Conservation (phyloP, 768 basidiomycete genomes). For the Phanerochaete carnosa region DNA sequence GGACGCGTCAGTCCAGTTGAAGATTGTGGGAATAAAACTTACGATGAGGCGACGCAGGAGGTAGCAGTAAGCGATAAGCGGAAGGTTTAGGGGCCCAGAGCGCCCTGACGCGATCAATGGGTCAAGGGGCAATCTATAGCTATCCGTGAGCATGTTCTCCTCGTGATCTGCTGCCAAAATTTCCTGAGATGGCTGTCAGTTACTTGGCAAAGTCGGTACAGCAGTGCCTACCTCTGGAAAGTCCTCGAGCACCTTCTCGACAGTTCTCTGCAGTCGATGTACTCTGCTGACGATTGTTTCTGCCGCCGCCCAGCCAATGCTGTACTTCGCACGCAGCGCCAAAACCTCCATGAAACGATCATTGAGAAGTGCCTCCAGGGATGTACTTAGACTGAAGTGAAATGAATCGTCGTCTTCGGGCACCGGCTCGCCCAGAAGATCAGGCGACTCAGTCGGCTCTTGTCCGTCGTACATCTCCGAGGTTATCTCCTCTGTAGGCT, state of each 20-base stretch:
- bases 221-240: slow-evolving; percentile 28
- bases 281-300: slow-evolving; percentile 48
- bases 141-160: slow-evolving; percentile 36
- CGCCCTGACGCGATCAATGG: slow-evolving; percentile 37
- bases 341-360: slow-evolving; percentile 53
- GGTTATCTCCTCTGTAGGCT: neutral
- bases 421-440: neutral
- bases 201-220: neutral
- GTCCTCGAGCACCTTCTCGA: slow-evolving; percentile 32
- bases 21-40: slow-evolving; percentile 14
- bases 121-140: slow-evolving; percentile 52
- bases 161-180: slow-evolving; percentile 38
- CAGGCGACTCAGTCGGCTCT: slow-evolving; percentile 6
- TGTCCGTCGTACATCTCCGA: no score
- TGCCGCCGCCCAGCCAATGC: slow-evolving; percentile 67
- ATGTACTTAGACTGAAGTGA: slow-evolving; percentile 59
- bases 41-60: slow-evolving; percentile 62
- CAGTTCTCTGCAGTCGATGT: slow-evolving; percentile 40
- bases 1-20: neutral
- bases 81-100: slow-evolving; percentile 48
- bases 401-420: slow-evolving; percentile 15
- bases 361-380: slow-evolving; percentile 60
- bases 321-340: slow-evolving; percentile 44
- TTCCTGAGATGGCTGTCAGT: slow-evolving; percentile 13
- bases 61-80: slow-evolving; percentile 62